Conservation (phyloP, 768 basidiomycete species). For the Leccinum olivaceopallidum region DNA sequence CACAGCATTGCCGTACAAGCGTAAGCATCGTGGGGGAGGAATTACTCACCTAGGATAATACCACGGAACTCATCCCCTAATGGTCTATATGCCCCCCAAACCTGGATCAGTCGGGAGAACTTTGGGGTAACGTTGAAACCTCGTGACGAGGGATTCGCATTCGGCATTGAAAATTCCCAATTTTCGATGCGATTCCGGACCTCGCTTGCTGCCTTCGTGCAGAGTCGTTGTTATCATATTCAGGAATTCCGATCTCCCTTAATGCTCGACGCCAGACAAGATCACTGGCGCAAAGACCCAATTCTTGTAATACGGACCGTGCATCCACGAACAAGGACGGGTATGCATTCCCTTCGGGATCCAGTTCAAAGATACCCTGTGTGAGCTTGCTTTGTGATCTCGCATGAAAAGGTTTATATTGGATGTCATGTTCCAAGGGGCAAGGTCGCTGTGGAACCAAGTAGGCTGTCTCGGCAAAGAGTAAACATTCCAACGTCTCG, state of each 20-base stretch:
- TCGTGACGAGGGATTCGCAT: constrained; percentile 52
- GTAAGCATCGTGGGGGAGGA: constrained; percentile 39
- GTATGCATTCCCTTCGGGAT: constrained; percentile 40
- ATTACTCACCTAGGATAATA: constrained; percentile 59
- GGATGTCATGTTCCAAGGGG: constrained; percentile 54
- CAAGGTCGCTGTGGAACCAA: constrained; percentile 36
- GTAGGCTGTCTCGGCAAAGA: constrained; percentile 43
- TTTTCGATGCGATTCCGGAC: constrained; percentile 49
- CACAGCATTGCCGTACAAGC: constrained; percentile 48
- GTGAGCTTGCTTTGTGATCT: constrained; percentile 43
- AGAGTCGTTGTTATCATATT: constrained; percentile 37
- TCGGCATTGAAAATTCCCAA: constrained; percentile 66
- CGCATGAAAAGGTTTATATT: constrained; percentile 45
- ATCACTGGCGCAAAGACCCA: constrained; percentile 71
- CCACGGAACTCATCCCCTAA: constrained; percentile 63
- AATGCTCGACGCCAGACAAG: constrained; percentile 63
- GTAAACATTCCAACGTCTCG: constrained; percentile 38
- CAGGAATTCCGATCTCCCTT: constrained; percentile 37
- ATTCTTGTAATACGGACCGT: constrained; percentile 45
- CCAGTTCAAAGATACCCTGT: constrained; percentile 47
- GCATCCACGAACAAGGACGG: constrained; percentile 48
- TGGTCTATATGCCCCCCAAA: constrained; percentile 53
- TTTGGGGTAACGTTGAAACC: constrained; percentile 73
- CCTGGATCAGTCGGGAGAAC: constrained; percentile 57
- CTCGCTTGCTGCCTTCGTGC: constrained; percentile 26